Percentiles rank a stretch among this genome's conserved stretches.
These are phyloP conservation scores for Chenopodium quinoa DNA, from an alignment of 148 eudicot species.

Conservation along the genomic window DNA sequence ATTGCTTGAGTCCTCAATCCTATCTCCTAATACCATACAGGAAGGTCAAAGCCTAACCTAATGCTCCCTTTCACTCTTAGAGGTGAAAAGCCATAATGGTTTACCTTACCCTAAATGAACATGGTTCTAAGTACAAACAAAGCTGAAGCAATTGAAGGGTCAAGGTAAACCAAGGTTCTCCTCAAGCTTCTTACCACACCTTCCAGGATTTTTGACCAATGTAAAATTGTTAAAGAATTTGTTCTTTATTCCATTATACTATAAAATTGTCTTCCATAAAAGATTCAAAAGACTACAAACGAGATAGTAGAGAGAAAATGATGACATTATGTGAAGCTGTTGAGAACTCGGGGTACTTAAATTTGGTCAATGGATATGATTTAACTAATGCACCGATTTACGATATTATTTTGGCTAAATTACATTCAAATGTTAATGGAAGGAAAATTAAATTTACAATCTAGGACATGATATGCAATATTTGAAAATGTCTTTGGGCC, in stretches of 20 bases:
- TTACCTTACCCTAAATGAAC: neutral
- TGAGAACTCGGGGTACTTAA: neutral
- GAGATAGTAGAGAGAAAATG: neutral
- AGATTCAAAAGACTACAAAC: neutral
- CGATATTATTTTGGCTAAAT: neutral
- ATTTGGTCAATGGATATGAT: neutral
- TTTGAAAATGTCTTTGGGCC: neutral
- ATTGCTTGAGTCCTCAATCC: no score
- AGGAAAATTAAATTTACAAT: neutral
- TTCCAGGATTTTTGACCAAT: neutral
- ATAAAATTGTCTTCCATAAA: neutral
- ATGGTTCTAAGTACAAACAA: neutral
- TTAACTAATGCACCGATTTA: neutral
- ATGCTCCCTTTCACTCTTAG: no score
- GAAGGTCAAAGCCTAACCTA: no score
- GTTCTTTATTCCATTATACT: neutral
- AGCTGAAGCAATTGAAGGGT: neutral
- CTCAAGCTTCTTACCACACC: neutral
- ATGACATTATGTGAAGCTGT: neutral
- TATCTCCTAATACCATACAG: neutral
- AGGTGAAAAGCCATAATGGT: neutral
- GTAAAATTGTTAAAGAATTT: neutral
- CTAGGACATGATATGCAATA: neutral
- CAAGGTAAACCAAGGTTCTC: neutral
- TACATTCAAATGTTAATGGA: neutral